Evolutionary conservation across 176 grass and related monocot genomes (phyloP).

Genomic region (Ensete glaucum): DNA sequence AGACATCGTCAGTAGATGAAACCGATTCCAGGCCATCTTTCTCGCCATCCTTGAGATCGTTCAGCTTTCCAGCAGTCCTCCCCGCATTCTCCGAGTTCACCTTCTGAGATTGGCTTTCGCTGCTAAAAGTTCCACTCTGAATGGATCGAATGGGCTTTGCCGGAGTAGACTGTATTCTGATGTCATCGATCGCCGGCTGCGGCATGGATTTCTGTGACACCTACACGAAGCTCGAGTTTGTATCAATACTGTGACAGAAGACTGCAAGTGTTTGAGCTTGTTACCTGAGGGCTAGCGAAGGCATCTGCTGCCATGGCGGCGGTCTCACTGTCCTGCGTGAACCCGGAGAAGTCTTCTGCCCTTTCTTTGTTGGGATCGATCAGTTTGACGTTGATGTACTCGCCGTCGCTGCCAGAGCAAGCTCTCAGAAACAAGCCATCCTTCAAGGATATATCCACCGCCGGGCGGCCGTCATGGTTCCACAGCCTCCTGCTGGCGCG

Average conservation of each 20-base stretch:
- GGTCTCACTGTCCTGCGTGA: conserved; percentile 29
- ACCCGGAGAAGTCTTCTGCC: conserved; percentile 50
- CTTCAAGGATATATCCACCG: conserved; percentile 82
- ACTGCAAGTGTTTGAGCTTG: background rate
- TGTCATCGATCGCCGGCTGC: conserved; percentile 45
- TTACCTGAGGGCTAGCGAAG: conserved; percentile 65
- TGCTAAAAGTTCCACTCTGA: conserved; percentile 30
- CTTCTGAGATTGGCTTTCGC: conserved; percentile 22
- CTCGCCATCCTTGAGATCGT: background rate
- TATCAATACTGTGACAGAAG: background rate
- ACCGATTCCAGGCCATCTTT: conserved; percentile 28
- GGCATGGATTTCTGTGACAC: conserved; percentile 36
- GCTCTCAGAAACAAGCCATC: conserved; percentile 59
- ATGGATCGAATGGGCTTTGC: conserved; percentile 56
- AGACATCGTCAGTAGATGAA: conserved; percentile 28
- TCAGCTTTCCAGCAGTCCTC: conserved; percentile 12
- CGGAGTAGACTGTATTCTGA: conserved; percentile 54
- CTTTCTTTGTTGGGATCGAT: conserved; percentile 37
- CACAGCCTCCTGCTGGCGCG: conserved; percentile 67
- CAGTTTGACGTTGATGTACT: conserved; percentile 29
- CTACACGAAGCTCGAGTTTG: background rate
- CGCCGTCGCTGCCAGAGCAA: too few relatives aligned
- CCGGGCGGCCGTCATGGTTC: conserved; percentile 40
- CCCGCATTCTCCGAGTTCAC: conserved; percentile 27
- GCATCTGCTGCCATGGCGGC: conserved; percentile 23